These are phyloP conservation scores for Podaxis mareebaensis DNA, from an alignment of 768 basidiomycete genomes.

Conservation along the genomic window DNA sequence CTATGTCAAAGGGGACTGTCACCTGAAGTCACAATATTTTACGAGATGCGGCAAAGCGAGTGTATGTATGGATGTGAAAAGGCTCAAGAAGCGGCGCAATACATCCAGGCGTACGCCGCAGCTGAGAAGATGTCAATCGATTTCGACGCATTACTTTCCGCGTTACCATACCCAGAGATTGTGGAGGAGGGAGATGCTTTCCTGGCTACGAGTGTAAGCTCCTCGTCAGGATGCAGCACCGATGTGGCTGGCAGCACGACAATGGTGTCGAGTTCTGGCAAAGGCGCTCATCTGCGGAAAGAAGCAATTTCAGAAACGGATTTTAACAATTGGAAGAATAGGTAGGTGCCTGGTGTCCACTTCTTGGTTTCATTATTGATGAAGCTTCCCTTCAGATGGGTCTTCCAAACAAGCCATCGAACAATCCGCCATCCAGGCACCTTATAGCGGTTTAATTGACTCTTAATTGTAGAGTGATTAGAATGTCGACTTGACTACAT, in stretches of 20 bases:
- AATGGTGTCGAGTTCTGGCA: constrained; percentile 1
- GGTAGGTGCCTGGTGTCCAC: constrained; percentile 2
- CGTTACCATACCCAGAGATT: constrained; percentile 11
- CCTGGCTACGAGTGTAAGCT: neutral
- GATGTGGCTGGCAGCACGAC: neutral
- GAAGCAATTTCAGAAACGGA: constrained; percentile 13
- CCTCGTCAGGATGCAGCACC: neutral
- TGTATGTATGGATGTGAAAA: constrained; percentile 14
- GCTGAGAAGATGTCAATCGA: constrained; percentile 1
- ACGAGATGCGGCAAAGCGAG: constrained; percentile 15
- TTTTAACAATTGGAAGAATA: constrained; percentile 14
- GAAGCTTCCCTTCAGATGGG: constrained; percentile 3
- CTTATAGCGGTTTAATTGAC: neutral
- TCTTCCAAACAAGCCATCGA: constrained; percentile 9
- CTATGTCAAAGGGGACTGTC: constrained; percentile 4
- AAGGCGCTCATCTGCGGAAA: constrained; percentile 2
- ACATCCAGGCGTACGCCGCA: constrained; percentile 4
- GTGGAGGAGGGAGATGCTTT: constrained; percentile 4
- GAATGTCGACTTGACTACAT: neutral
- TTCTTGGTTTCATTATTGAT: neutral
- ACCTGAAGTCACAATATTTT: constrained; percentile 13
- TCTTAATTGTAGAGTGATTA: neutral
- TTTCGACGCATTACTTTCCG: constrained; percentile 3
- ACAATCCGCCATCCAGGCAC: constrained; percentile 11
- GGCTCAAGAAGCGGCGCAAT: constrained; percentile 7